Evolutionary conservation across 164 flowering plant genomes (phyloP), one percentile per base, ranked within the genome.

Genomic region (Houttuynia cordata): DNA sequence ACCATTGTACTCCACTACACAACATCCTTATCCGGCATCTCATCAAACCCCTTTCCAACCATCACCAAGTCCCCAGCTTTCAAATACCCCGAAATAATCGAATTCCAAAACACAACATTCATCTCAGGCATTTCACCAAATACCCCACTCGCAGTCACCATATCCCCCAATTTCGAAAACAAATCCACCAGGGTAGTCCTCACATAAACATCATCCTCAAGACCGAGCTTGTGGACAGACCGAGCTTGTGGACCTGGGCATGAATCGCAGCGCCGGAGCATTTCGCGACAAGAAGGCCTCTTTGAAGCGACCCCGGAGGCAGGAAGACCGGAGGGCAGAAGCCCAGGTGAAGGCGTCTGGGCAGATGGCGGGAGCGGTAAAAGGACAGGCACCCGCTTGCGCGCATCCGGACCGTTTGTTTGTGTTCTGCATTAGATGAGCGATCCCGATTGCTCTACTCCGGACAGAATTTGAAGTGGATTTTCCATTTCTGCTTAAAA

Each of bases 41-140:
- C 77, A 42, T 66, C 65, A 34, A 79, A 72, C 20, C 76, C 49
- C 25, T 56, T 59, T 54, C 59, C 54, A 1, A 80, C 82, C 51
- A 49, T 41, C 12, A 8, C 30, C 52, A 76, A 58, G 14, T 76
- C 69, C 59, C 78, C 78, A 13, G 55, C 55, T 41, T 62, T 79
- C 58, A 71, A 62, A 67, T 71, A 71, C 61, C 78, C 79, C 30
- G 41, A 52, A 7, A 79, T 40, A 45, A 79, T 34, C n/a, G 82
- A 71, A 56, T 79, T 79, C 82, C 82, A 79, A 8, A 78, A 70
- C 45, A 76, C 77, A 14, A 79, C 77, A 65, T 70, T 76, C 62
- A 69, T 64, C 39, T 50, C 69, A 17, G 52, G 24, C 75, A 76
- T 74, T 53, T 73, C 79, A 65, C 76, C 77, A 45, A 79, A 79